Evolutionary conservation across 2,329 filamentous ascomycete genomes (phyloP).

Genomic region (Fusarium illudens): DNA sequence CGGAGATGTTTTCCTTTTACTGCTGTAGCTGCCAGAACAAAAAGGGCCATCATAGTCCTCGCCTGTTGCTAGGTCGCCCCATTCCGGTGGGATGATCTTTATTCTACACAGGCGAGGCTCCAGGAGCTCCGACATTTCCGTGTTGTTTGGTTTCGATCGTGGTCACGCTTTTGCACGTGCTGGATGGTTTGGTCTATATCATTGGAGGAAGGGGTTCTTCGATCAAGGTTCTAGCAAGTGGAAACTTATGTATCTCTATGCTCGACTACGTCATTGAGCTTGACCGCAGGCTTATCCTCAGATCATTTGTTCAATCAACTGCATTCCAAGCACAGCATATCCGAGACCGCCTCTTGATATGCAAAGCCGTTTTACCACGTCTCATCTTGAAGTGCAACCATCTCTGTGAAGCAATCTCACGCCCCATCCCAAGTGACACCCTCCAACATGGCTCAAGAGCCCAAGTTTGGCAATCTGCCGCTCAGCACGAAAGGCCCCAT

Average conservation of each 20-base stretch:
- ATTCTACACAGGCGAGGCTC: conserved; percentile 60
- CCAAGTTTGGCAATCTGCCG: conserved; percentile 45
- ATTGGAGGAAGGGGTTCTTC: neutral
- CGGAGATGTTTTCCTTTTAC: neutral
- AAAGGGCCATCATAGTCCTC: conserved; percentile 64
- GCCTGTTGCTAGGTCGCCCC: conserved; percentile 47
- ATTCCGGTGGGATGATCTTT: conserved; percentile 27
- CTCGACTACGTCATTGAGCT: conserved; percentile 32
- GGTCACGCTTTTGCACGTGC: conserved; percentile 8
- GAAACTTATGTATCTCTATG: conserved; percentile 5
- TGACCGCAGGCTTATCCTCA: neutral
- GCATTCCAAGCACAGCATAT: conserved; percentile 5
- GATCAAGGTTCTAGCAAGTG: conserved; percentile 30
- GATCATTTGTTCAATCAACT: neutral
- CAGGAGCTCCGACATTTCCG: conserved; percentile 57
- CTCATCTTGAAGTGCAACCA: conserved; percentile 1
- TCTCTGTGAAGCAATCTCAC: neutral
- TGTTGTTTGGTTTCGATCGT: neutral
- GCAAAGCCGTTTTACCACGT: neutral
- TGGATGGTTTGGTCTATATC: neutral
- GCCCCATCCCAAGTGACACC: neutral
- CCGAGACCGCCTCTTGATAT: neutral
- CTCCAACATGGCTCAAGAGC: conserved; percentile 24
- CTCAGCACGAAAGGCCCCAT: conserved; percentile 49
- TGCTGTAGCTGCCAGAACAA: conserved; percentile 54